These are phyloP conservation scores for Solanum gracilifrons DNA, from an alignment of 257 asterid genomes.

Conservation along the genomic window DNA sequence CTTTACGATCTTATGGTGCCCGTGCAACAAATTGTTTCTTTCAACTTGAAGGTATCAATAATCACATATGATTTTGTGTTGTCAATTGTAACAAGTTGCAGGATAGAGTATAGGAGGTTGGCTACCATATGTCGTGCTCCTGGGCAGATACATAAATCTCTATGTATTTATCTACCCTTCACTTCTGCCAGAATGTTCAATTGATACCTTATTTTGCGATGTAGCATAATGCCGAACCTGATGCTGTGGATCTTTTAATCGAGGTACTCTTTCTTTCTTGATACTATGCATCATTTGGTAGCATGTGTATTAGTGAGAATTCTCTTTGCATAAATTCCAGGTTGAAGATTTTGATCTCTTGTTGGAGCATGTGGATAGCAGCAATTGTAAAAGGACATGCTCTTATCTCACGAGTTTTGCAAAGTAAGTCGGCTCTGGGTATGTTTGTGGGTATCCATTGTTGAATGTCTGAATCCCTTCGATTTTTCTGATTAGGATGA, in stretches of 20 bases:
- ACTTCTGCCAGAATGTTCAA: not conserved
- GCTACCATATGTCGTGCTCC: not conserved
- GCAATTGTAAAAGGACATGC: slow-evolving; percentile 72
- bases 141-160: not conserved
- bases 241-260: slow-evolving; percentile 29
- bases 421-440: slow-evolving; percentile 36
- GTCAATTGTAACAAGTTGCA: not conserved
- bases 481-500: not conserved
- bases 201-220: not conserved
- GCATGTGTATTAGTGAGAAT: not conserved
- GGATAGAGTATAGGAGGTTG: not conserved
- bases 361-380: slow-evolving; percentile 54
- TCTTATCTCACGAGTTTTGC: slow-evolving; percentile 75
- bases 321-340: slow-evolving; percentile 17
- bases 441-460: not conserved
- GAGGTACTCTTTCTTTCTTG: slow-evolving; percentile 8
- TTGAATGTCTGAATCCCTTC: not conserved
- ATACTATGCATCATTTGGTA: not conserved
- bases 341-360: slow-evolving; percentile 83
- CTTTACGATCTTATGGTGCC: slow-evolving; percentile 73
- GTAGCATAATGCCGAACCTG: slow-evolving; percentile 88
- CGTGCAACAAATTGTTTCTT: slow-evolving; percentile 79
- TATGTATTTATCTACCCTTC: not conserved
- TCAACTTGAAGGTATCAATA: slow-evolving; percentile 73
- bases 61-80: not conserved